These are phyloP conservation scores for Xylaria curta DNA, from an alignment of 495 filamentous ascomycete genomes.

Conservation along the genomic window DNA sequence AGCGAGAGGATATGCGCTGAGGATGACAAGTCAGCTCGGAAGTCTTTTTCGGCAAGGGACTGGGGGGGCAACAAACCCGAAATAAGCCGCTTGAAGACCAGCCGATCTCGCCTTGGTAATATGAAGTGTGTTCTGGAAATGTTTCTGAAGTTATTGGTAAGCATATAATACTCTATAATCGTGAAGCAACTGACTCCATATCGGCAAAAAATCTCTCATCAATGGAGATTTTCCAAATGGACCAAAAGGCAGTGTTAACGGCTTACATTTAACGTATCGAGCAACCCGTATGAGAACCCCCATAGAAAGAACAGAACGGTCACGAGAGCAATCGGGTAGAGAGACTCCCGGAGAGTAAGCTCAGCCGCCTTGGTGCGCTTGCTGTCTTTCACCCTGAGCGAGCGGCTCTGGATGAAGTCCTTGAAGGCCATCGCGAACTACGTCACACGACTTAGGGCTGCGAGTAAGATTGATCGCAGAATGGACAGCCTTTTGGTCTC, in stretches of 20 bases:
- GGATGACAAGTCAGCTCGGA: slow-evolving; percentile 16
- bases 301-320: slow-evolving; percentile 85
- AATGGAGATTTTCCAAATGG: slow-evolving; percentile 28
- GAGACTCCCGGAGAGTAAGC: slow-evolving; percentile 64
- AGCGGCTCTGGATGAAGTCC: slow-evolving; percentile 42
- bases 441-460: slow-evolving; percentile 9
- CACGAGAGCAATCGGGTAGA: slow-evolving; percentile 59
- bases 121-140: slow-evolving; percentile 47
- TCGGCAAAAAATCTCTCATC: slow-evolving; percentile 30
- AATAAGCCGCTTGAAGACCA: slow-evolving; percentile 47
- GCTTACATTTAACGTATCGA: slow-evolving; percentile 57
- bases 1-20: slow-evolving; percentile 63
- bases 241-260: slow-evolving; percentile 36
- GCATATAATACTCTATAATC: neutral
- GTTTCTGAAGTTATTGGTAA: slow-evolving; percentile 35
- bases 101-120: slow-evolving; percentile 44
- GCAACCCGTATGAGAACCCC: slow-evolving; percentile 80
- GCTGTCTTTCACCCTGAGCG: slow-evolving; percentile 51
- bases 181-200: too few relatives aligned
- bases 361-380: slow-evolving; percentile 62
- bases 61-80: slow-evolving; percentile 37
- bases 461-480: neutral
- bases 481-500: neutral
- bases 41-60: neutral
- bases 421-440: slow-evolving; percentile 41